A percentile compares a stretch with the other conserved stretches of the same genome.
phyloP scores from a whole-genome alignment of 1,139 yeast species.

The Candida sanyaensis region DNA sequence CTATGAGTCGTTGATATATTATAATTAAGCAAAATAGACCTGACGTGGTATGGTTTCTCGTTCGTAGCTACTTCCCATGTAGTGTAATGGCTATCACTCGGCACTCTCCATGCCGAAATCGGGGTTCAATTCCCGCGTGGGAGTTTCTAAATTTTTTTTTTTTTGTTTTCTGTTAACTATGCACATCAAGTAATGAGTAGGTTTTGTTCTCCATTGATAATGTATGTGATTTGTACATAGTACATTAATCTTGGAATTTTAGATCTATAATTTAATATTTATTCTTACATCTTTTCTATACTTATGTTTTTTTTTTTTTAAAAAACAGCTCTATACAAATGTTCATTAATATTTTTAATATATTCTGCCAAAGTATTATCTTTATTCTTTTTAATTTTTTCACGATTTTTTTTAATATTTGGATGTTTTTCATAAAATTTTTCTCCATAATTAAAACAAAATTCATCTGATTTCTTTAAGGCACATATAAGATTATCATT shows the following conservation, averaged over 20 bases:
- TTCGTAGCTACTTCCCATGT: not conserved
- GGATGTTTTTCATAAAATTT: not conserved
- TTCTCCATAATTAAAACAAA: slow-evolving; percentile 28
- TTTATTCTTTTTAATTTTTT: not conserved
- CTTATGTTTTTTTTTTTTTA: not conserved
- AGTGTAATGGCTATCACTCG: slow-evolving; percentile 1
- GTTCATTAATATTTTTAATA: not conserved
- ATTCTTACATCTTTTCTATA: not conserved
- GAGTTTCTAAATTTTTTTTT: slow-evolving; percentile 19
- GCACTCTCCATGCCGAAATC: slow-evolving; percentile 1
- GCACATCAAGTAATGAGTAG: too few relatives aligned
- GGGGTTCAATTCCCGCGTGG: slow-evolving; percentile 1
- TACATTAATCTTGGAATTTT: too few relatives aligned
- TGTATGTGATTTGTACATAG: too few relatives aligned
- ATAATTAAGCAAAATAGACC: too few relatives aligned
- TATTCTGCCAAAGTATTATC: not conserved
- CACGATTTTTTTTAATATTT: slow-evolving; percentile 10
- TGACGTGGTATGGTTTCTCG: too few relatives aligned
- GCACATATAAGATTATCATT: slow-evolving; percentile 40
- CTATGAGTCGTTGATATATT: too few relatives aligned
- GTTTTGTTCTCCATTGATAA: too few relatives aligned
- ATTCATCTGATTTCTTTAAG: slow-evolving; percentile 25
- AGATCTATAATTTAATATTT: too few relatives aligned
- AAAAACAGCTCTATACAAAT: not conserved
- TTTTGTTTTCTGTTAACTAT: not conserved